Evolutionary conservation across 345 rosid species (phyloP).

Genomic region (Linum trigynum): DNA sequence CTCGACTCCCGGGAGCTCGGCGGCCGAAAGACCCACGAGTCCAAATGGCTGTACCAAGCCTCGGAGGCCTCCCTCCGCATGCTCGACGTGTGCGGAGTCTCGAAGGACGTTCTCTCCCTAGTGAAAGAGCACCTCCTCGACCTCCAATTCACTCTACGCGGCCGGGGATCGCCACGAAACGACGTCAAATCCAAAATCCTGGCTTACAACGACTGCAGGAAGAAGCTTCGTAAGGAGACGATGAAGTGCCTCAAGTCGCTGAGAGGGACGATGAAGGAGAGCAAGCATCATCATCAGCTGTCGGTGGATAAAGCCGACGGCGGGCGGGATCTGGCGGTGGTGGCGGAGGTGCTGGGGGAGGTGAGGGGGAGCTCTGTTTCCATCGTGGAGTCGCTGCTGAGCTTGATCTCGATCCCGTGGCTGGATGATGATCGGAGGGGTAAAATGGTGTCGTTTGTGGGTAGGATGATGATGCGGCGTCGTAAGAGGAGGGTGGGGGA

Average conservation of each 20-base stretch:
- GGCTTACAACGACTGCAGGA: slow-evolving; percentile 40
- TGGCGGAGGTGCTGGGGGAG: slow-evolving; percentile 48
- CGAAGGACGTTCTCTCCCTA: slow-evolving; percentile 51
- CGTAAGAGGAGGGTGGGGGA: slow-evolving; percentile 20
- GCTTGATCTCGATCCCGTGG: slow-evolving; percentile 62
- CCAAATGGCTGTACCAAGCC: slow-evolving; percentile 44
- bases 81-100: slow-evolving; percentile 54
- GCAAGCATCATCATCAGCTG: slow-evolving; percentile 1
- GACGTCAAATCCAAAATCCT: slow-evolving; percentile 35
- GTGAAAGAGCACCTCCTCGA: slow-evolving; percentile 53
- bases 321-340: slow-evolving; percentile 32
- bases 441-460: slow-evolving; percentile 28
- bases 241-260: slow-evolving; percentile 45
- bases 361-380: slow-evolving; percentile 41
- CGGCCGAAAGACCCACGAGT: slow-evolving; percentile 20
- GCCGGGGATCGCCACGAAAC: slow-evolving; percentile 20
- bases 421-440: slow-evolving; percentile 31
- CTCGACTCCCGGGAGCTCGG: slow-evolving; percentile 43
- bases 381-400: slow-evolving; percentile 49
- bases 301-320: too few species aligned
- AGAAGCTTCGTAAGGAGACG: slow-evolving; percentile 60
- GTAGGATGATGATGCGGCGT: slow-evolving; percentile 29
- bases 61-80: slow-evolving; percentile 58
- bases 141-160: slow-evolving; percentile 40
- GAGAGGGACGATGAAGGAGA: slow-evolving; percentile 28